Evolutionary conservation across 1,139 yeast species (phyloP).

Genomic region (Nematodospora anomalae): DNA sequence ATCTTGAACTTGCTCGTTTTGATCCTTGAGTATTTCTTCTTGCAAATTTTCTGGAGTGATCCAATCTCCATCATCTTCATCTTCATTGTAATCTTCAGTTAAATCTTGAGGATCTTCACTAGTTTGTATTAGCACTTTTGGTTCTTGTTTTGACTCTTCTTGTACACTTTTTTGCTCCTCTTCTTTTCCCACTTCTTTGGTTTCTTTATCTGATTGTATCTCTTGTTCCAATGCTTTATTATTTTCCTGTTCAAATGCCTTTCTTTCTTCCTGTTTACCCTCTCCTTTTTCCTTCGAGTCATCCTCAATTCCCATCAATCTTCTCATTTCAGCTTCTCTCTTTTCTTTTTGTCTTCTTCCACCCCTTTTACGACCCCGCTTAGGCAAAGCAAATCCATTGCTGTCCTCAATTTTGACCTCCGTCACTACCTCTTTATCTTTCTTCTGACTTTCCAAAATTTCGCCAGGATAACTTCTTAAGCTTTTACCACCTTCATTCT

Average conservation of each 20-base stretch:
- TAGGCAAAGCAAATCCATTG: conserved; percentile 20
- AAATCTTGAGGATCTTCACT: conserved; percentile 15
- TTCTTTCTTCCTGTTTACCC: conserved; percentile 37
- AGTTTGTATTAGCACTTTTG: conserved; percentile 9
- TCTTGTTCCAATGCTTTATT: conserved; percentile 8
- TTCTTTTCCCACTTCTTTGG: conserved; percentile 7
- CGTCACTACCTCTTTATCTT: conserved; percentile 7
- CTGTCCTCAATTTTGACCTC: conserved; percentile 12
- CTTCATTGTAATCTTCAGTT: conserved; percentile 51
- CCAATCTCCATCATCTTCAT: conserved; percentile 91
- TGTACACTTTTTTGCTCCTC: conserved; percentile 7
- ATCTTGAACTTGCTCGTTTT: conserved; percentile 45
- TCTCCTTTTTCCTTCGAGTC: conserved; percentile 67
- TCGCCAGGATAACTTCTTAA: conserved; percentile 77
- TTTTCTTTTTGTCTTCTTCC: conserved; percentile 63
- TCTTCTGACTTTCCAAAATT: conserved; percentile 17
- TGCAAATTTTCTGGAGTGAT: conserved; percentile 84
- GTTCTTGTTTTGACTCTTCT: conserved; percentile 15
- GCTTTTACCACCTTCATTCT: conserved; percentile 66
- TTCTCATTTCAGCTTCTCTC: conserved; percentile 40
- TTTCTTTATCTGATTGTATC: conserved; percentile 17
- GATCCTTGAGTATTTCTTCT: conserved; percentile 67
- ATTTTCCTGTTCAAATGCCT: conserved; percentile 22
- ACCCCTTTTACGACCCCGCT: conserved; percentile 59
- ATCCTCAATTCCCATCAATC: conserved; percentile 59